Base-by-base conservation (phyloP, 2,329 filamentous ascomycete species). In the Aspergillus quadricinctus region DNA sequence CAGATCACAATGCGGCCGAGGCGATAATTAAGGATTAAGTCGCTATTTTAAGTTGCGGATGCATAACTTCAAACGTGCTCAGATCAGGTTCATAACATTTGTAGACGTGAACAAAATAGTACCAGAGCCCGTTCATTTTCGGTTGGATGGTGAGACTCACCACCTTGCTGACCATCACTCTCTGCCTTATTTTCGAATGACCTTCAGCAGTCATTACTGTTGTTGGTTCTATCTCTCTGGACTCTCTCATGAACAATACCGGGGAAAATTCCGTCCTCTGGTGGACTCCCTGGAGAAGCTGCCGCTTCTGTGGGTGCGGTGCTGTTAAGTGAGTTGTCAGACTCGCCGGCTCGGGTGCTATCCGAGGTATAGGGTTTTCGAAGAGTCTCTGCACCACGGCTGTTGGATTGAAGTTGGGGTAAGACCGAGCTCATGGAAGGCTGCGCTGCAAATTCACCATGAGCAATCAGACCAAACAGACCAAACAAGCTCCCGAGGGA, bases 251-350 rank as follows among this genome's bases (percentile, higher is more conserved):
- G 75, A 48, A 77, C 69, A 45, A 77, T 69, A 17, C 75, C 75
- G 1, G 75, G 75, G 57, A 77, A 77, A 19, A 75, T 76, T 48
- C 69, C 72, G 48, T 74, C 73, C 49, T 75, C 74, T 19, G 66
- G 66, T 9, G 69, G 52, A 14, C 52, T 55, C 17, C 60, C 64
- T 23, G 65, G 21, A 7, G 56, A 56, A 25, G 58, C 31, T n/a
- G 55, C 40, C 28, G 48, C 48, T 48, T 49, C 59, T 21, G 52
- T 40, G 46, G 55, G 43, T n/a, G 46, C 40, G 48, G 27, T 58
- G 35, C 51, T 41, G 43, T 48, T 37, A 21, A 40, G 11, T 17
- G 46, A 27, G 29, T 51, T 43, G 31, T 9, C 48, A 41, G 48
- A 54, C 19, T 61, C 49, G 37, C 60, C 67, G 27, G 41, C 9